Evolutionary conservation across 2,329 filamentous ascomycete species (phyloP).

Genomic region (Botrytis elliptica): DNA sequence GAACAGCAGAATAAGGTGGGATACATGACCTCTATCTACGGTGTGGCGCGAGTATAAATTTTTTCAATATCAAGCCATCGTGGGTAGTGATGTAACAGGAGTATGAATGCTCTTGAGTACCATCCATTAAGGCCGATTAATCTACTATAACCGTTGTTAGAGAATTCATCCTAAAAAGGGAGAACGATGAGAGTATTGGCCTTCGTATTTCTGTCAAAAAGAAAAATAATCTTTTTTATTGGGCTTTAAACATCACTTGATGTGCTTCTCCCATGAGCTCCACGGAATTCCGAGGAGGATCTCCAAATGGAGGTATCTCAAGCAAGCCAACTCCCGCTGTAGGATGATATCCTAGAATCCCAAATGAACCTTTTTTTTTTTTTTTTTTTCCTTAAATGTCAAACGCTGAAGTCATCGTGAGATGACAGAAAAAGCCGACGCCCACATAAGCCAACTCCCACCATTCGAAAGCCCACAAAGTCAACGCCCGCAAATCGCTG

Average conservation of each 20-base stretch:
- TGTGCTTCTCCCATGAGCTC: background rate
- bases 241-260: constrained; percentile 5
- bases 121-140: background rate
- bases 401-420: background rate
- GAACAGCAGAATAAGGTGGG: rapidly evolving
- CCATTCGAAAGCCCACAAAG: background rate
- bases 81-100: rapidly evolving
- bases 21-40: background rate
- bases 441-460: background rate
- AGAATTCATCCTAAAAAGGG: background rate
- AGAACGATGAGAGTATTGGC: background rate
- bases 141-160: background rate
- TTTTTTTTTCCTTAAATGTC: background rate
- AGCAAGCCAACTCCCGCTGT: background rate
- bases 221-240: background rate
- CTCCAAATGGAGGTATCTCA: background rate
- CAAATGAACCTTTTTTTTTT: background rate
- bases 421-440: background rate
- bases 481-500: background rate
- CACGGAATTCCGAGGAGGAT: background rate
- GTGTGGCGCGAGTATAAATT: background rate
- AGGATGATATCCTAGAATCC: background rate
- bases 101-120: background rate
- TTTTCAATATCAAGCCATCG: background rate
- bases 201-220: background rate